Conservation (phyloP, 805 yeast genomes). For the Monosporozyma siamensis region DNA sequence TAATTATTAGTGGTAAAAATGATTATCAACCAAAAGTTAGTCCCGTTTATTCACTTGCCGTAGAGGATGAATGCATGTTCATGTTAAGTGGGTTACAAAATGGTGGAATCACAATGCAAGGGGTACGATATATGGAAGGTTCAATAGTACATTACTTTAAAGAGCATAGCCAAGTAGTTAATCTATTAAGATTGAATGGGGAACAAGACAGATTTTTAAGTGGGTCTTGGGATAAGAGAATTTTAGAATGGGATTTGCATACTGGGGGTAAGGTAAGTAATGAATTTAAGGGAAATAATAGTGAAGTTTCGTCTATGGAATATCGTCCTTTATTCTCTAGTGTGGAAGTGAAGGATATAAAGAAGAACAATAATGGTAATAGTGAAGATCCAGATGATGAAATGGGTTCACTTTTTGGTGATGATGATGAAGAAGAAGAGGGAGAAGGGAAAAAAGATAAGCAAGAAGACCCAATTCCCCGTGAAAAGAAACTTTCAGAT, state of each 20-base stretch:
- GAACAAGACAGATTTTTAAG: slow-evolving; percentile 58
- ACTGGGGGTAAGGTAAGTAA: slow-evolving; percentile 46
- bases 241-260: slow-evolving; percentile 72
- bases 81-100: slow-evolving; percentile 67
- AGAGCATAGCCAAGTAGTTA: slow-evolving; percentile 62
- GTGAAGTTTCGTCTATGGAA: slow-evolving; percentile 72
- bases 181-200: slow-evolving; percentile 54
- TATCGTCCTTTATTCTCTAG: slow-evolving; percentile 53
- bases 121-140: slow-evolving; percentile 79
- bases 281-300: slow-evolving; percentile 48
- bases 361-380: no score
- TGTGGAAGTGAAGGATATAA: slow-evolving; percentile 30
- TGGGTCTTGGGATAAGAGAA: slow-evolving; percentile 84
- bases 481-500: slow-evolving; percentile 8
- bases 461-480: neutral
- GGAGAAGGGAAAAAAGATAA: slow-evolving; percentile 7
- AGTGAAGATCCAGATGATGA: slow-evolving; percentile 32
- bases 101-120: slow-evolving; percentile 83
- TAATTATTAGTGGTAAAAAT: slow-evolving; percentile 25
- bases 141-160: slow-evolving; percentile 62
- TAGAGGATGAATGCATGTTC: slow-evolving; percentile 77
- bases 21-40: slow-evolving; percentile 52
- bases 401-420: slow-evolving; percentile 52
- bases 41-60: slow-evolving; percentile 84
- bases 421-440: slow-evolving; percentile 38